Evolutionary conservation across 192 early-diverging fungal species (phyloP).

Genomic region (Coemansia sp.): DNA sequence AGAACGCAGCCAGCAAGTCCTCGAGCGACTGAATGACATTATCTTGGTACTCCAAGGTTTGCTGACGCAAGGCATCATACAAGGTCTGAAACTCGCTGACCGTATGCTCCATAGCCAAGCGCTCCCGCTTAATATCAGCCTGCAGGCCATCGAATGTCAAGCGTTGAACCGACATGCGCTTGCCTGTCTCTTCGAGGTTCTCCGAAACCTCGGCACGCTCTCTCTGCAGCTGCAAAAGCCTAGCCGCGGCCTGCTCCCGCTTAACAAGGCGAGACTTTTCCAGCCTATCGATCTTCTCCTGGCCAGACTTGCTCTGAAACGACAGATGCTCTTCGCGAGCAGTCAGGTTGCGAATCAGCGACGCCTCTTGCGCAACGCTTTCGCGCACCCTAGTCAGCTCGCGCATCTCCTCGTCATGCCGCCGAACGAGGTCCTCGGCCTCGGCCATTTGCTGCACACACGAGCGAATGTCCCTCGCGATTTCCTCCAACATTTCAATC

Average conservation of each 20-base stretch:
- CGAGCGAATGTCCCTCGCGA: constrained; percentile 56
- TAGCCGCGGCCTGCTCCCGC: constrained; percentile 22
- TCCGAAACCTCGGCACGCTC: constrained; percentile 31
- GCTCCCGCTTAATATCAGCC: constrained; percentile 23
- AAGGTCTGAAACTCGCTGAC: constrained; percentile 36
- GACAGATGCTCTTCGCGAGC: constrained; percentile 46
- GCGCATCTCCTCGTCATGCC: constrained; percentile 53
- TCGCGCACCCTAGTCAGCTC: constrained; percentile 25
- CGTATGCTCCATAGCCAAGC: constrained; percentile 31
- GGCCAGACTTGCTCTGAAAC: constrained; percentile 43
- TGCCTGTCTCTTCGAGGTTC: constrained; percentile 28
- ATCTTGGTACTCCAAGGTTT: constrained; percentile 51
- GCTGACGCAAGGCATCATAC: constrained; percentile 45
- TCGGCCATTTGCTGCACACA: constrained; percentile 65
- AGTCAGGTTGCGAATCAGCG: constrained; percentile 22
- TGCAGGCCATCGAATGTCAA: constrained; percentile 34
- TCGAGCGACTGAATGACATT: constrained; percentile 47
- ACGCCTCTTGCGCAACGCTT: constrained; percentile 15
- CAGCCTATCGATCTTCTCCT: constrained; percentile 51
- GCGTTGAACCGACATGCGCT: constrained; percentile 35
- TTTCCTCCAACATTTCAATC: constrained; percentile 58
- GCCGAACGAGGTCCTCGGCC: constrained; percentile 57
- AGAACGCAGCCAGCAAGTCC: constrained; percentile 38
- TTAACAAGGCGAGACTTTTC: constrained; percentile 36
- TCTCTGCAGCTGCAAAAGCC: constrained; percentile 30